Conservation (phyloP, 139 green algal genomes). For the Chlamydomonas incerta region DNA sequence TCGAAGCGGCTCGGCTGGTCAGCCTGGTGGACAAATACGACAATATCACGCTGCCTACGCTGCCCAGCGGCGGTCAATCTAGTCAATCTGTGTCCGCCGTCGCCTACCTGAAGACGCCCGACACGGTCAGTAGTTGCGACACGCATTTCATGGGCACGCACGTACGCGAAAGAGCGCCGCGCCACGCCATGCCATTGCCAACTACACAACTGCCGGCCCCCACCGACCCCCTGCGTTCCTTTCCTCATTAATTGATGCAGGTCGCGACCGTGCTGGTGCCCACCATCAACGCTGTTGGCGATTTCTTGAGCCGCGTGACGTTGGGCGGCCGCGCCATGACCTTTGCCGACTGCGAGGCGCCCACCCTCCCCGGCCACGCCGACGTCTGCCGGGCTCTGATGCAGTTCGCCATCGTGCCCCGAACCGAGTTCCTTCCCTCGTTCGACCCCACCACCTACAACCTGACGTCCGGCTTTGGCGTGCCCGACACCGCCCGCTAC, state of each 20-base stretch:
- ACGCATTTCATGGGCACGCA: no score
- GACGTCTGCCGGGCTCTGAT: background rate
- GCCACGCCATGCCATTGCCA: no score
- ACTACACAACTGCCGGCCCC: no score
- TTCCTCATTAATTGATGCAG: no score
- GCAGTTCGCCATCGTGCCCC: background rate
- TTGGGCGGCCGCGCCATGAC: background rate
- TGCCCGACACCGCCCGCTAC: background rate
- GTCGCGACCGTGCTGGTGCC: background rate
- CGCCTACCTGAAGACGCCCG: background rate
- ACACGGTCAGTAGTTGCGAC: no score
- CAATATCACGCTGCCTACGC: background rate
- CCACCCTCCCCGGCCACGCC: background rate
- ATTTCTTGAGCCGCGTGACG: background rate
- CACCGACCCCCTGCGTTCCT: no score
- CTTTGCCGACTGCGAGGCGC: constrained; percentile 1
- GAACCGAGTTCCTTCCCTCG: background rate
- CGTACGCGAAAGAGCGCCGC: no score
- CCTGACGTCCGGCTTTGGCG: background rate
- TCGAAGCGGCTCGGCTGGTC: no score
- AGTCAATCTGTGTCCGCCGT: no score
- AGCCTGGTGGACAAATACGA: no score
- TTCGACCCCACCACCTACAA: background rate
- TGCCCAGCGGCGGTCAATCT: no score
- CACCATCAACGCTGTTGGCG: background rate